Base-by-base conservation (phyloP, 164 flowering plant species). In the Tetrastigma voinierianum region DNA sequence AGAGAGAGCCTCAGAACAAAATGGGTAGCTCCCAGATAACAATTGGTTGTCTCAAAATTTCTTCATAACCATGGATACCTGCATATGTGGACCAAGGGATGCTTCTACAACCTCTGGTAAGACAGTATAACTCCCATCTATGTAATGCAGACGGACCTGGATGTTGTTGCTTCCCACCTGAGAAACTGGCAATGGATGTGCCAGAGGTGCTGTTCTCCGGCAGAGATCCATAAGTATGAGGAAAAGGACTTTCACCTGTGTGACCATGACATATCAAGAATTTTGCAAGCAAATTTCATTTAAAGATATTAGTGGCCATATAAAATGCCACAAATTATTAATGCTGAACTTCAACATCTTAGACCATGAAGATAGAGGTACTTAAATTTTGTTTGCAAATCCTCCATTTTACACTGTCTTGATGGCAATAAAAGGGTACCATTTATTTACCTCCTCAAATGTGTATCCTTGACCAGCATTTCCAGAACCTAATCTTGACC, bases 401-500 rank as follows among this genome's bases (percentile, higher is more conserved):
- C 44, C 15, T 53, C 32, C 16, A 12, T 21, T 15, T 23, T 59
- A 17, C n/a, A 21, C 15, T 44, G 16, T 7, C 15, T 16, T 51
- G 25, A 45, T 54, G 17, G 1, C 16, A 54, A 10, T 18, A 55
- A 61, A 18, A 53, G 25, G 44, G 21, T 23, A 18, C 57, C 48
- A 62, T 9, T 49, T 40, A 61, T n/a, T 61, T 77, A 91, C 99
- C 98, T 96, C 99, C 53, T 93, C 97, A 78, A 85, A 90, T 69
- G 96, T 93, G 84, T 96, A 96, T 55, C 99, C 98, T 82, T 96
- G 97, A 62, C 98, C 97, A 74, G 98, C 99, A 90, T 96, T 96
- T 4, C 99, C 99, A 73, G 82, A 80, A 53, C 99, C 99, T 61
- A 83, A 47, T 76, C 94, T 86, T 49, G 86, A 70, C 47, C 90